phyloP scores from a whole-genome alignment of 768 basidiomycete species.

The Auricularia sp. region DNA sequence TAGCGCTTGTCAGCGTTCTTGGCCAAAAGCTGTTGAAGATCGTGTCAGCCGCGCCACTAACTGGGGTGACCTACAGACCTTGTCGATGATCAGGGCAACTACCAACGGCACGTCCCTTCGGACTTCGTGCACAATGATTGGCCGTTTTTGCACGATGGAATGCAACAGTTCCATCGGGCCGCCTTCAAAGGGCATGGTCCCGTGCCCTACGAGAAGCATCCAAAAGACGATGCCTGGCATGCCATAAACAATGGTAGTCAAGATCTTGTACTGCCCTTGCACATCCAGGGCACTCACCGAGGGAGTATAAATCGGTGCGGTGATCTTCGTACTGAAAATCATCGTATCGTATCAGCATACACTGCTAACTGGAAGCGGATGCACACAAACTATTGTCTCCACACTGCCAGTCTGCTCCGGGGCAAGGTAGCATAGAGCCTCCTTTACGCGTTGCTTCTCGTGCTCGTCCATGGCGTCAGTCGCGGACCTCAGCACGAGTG shows the following conservation, averaged over 20 bases:
- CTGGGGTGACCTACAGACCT: background rate
- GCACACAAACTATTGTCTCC: slow-evolving; percentile 34
- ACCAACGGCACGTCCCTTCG: slow-evolving; percentile 65
- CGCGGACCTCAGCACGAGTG: slow-evolving; percentile 48
- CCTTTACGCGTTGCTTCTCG: slow-evolving; percentile 62
- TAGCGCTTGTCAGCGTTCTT: slow-evolving; percentile 63
- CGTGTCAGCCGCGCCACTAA: background rate
- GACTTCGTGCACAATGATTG: slow-evolving; percentile 68
- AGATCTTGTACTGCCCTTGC: background rate
- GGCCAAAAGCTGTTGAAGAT: slow-evolving; percentile 39
- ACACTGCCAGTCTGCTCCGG: slow-evolving; percentile 71
- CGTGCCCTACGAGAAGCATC: slow-evolving; percentile 64
- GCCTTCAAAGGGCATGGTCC: slow-evolving; percentile 51
- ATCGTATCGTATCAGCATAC: no score
- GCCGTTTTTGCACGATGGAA: slow-evolving; percentile 60
- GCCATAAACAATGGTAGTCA: background rate
- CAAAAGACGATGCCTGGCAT: slow-evolving; percentile 33
- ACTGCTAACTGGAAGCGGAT: no score
- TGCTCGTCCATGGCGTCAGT: slow-evolving; percentile 39
- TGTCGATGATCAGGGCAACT: slow-evolving; percentile 24
- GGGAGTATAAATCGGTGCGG: slow-evolving; percentile 62
- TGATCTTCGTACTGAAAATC: slow-evolving; percentile 48
- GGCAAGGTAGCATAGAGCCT: slow-evolving; percentile 64
- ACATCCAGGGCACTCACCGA: slow-evolving; percentile 35
- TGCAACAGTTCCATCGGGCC: slow-evolving; percentile 54